Evolutionary conservation across 75 land plant genomes (phyloP).

Genomic region (Pseudotsuga menziesii): DNA sequence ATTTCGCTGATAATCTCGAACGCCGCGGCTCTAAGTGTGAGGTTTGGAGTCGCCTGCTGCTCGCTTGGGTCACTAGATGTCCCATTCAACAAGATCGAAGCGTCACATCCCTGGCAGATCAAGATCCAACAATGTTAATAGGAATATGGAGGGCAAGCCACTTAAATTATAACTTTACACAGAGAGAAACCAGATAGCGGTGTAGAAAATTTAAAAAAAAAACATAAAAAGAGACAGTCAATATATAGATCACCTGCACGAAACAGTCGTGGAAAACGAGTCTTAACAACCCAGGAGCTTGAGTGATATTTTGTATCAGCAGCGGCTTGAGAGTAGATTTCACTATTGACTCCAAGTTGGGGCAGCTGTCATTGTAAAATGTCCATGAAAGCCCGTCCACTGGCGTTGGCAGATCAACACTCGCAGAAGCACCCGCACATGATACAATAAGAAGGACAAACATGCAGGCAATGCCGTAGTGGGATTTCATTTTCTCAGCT

Average conservation of each 20-base stretch:
- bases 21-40: slow-evolving; percentile 22
- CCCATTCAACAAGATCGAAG: slow-evolving; percentile 43
- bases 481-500: too few relatives aligned
- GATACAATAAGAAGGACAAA: too few relatives aligned
- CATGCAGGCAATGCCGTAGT: too few relatives aligned
- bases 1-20: not conserved
- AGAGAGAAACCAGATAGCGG: not conserved
- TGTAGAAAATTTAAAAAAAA: not conserved
- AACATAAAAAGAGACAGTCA: not conserved
- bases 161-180: not conserved
- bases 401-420: not conserved
- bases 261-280: slow-evolving; percentile 5
- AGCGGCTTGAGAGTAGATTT: not conserved
- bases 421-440: not conserved
- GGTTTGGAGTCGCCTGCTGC: slow-evolving; percentile 32
- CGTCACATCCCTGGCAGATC: slow-evolving; percentile 53
- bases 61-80: slow-evolving; percentile 23
- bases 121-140: not conserved
- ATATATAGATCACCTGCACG: not conserved
- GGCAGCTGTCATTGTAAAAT: not conserved
- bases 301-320: not conserved
- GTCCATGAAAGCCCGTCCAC: slow-evolving; percentile 3
- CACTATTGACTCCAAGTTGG: not conserved
- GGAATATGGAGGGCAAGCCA: not conserved
- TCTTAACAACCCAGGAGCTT: not conserved